A percentile compares a stretch with the other conserved stretches of the same genome.
Evolutionary conservation across 1,284 basidiomycete species (phyloP).

Genomic region (Wallemia ichthyophaga): DNA sequence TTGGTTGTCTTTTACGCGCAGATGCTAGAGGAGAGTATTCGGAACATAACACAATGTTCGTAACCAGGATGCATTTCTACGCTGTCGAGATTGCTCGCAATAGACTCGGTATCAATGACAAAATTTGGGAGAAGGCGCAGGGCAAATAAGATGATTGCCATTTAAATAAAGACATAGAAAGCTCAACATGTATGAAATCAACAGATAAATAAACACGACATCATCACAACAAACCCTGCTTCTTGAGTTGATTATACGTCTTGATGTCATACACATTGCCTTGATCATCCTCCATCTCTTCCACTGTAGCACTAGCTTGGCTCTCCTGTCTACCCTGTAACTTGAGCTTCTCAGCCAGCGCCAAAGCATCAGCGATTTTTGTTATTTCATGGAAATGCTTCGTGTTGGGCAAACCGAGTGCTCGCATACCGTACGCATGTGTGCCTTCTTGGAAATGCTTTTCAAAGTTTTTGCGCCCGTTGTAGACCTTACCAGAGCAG

Average conservation of each 20-base stretch:
- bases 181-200: too few species aligned
- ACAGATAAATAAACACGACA: background rate
- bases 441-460: constrained; percentile 82
- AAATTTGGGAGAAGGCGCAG: constrained; percentile 45
- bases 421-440: constrained; percentile 95
- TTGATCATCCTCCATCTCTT: constrained; percentile 85
- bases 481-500: constrained; percentile 80
- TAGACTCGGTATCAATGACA: constrained; percentile 66
- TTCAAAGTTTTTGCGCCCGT: constrained; percentile 86
- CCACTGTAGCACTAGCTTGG: constrained; percentile 68
- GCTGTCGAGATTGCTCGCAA: constrained; percentile 87
- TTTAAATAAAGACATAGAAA: constrained; percentile 16
- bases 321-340: constrained; percentile 72
- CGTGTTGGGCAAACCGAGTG: constrained; percentile 83
- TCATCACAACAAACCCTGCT: constrained; percentile 48
- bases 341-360: constrained; percentile 79
- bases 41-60: constrained; percentile 81
- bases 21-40: constrained; percentile 56
- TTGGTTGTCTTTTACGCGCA: constrained; percentile 73
- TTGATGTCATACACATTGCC: constrained; percentile 80
- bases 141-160: too few species aligned
- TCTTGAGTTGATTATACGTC: constrained; percentile 70
- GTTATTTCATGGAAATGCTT: constrained; percentile 99
- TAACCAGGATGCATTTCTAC: constrained; percentile 35
- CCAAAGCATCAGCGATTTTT: constrained; percentile 77